phyloP scores from a whole-genome alignment of 495 filamentous ascomycete genomes.

The Penicillium robsamsonii region DNA sequence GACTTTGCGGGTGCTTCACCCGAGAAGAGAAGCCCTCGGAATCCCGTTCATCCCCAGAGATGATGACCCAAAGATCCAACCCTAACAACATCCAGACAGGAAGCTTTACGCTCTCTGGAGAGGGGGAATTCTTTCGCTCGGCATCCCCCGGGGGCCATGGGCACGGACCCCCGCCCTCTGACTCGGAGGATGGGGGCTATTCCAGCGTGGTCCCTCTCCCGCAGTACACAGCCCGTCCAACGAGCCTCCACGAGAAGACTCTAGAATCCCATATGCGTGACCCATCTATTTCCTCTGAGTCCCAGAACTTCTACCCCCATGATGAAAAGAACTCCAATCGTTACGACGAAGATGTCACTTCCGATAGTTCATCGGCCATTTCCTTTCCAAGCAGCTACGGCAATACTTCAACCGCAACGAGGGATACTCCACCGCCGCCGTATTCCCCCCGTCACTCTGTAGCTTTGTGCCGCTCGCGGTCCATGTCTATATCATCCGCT shows the following conservation, averaged over 20 bases:
- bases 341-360: slow-evolving; percentile 34
- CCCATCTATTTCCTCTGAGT: slow-evolving; percentile 33
- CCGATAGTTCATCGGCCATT: slow-evolving; percentile 42
- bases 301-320: slow-evolving; percentile 3
- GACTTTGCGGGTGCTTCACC: slow-evolving; percentile 32
- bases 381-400: slow-evolving; percentile 50
- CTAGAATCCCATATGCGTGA: slow-evolving; percentile 41
- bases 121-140: slow-evolving; percentile 25
- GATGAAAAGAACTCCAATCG: slow-evolving; percentile 38
- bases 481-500: slow-evolving; percentile 37
- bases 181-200: slow-evolving; percentile 34
- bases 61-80: slow-evolving; percentile 14
- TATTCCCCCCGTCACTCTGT: slow-evolving; percentile 38
- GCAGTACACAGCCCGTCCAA: slow-evolving; percentile 43
- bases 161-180: slow-evolving; percentile 19
- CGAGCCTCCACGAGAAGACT: slow-evolving; percentile 45
- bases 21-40: slow-evolving; percentile 16
- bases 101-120: slow-evolving; percentile 19
- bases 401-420: slow-evolving; percentile 47
- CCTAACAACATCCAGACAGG: slow-evolving; percentile 53
- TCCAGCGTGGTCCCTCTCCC: slow-evolving; percentile 38
- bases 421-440: slow-evolving; percentile 47
- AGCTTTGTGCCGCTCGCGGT: slow-evolving; percentile 33
- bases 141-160: slow-evolving; percentile 14
- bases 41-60: slow-evolving; percentile 7